Conservation (phyloP, 2,329 filamentous ascomycete genomes). For the Pseudogymnoascus sp. region DNA sequence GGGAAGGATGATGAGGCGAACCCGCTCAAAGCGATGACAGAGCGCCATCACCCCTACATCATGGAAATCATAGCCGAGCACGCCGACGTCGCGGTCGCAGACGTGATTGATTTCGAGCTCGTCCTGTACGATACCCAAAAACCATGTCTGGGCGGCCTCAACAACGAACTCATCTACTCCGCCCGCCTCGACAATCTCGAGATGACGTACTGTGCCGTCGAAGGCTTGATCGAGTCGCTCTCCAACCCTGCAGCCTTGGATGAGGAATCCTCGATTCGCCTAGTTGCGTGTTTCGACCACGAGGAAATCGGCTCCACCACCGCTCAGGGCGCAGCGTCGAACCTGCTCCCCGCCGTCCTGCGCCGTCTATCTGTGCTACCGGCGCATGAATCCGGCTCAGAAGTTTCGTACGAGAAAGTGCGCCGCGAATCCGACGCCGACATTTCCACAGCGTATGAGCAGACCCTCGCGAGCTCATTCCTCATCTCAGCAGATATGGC, state of each 20-base stretch:
- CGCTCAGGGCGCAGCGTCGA: constrained; percentile 88
- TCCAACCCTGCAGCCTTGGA: constrained; percentile 57
- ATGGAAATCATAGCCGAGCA: constrained; percentile 78
- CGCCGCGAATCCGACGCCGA: constrained; percentile 49
- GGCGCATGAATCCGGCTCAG: constrained; percentile 41
- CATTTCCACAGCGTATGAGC: constrained; percentile 78
- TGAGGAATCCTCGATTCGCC: constrained; percentile 70
- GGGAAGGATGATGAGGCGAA: constrained; percentile 51
- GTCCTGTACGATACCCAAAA: constrained; percentile 96
- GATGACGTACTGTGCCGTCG: constrained; percentile 89
- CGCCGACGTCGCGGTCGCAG: constrained; percentile 59
- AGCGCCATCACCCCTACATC: constrained; percentile 83
- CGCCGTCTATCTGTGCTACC: constrained; percentile 78
- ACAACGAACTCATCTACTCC: constrained; percentile 93
- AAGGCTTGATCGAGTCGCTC: constrained; percentile 76
- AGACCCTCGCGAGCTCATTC: constrained; percentile 85
- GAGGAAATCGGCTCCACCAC: constrained; percentile 93
- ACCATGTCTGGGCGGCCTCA: constrained; percentile 74
- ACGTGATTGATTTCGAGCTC: constrained; percentile 89
- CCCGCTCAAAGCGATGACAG: constrained; percentile 67
- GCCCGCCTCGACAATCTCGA: constrained; percentile 91
- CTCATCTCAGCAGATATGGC: constrained; percentile 97
- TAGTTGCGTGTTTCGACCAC: constrained; percentile 95
- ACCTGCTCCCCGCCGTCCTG: constrained; percentile 79
- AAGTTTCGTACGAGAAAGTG: constrained; percentile 57